Conservation (phyloP, 495 filamentous ascomycete species). For the Barbatosphaeria neglecta region DNA sequence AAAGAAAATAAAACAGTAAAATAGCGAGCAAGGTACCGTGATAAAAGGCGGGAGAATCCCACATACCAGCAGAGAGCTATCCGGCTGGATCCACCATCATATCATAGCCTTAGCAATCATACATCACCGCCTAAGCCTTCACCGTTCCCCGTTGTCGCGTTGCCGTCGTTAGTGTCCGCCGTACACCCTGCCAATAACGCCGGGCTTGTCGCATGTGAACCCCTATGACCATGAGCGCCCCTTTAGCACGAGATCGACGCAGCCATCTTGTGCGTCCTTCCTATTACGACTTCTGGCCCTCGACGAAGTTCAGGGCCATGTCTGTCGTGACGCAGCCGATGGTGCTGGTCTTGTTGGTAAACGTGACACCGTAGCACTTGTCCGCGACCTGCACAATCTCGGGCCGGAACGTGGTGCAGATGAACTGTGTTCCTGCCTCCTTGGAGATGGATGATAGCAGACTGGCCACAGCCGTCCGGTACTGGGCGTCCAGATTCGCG, state of each 20-base stretch:
- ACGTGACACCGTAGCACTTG: constrained; percentile 94
- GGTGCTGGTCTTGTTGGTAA: constrained; percentile 82
- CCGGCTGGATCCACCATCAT: too few species aligned
- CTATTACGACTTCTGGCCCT: constrained; percentile 42
- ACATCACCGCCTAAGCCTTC: too few species aligned
- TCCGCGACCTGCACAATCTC: constrained; percentile 93
- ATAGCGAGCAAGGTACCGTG: too few species aligned
- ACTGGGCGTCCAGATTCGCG: constrained; percentile 95
- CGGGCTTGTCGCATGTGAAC: too few species aligned
- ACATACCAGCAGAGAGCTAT: too few species aligned
- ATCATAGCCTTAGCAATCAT: too few species aligned
- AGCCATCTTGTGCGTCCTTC: not conserved
- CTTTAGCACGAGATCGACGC: not conserved
- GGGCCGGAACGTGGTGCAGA: constrained; percentile 90
- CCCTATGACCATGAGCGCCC: too few species aligned
- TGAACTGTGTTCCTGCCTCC: constrained; percentile 54
- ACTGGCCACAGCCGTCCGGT: constrained; percentile 83
- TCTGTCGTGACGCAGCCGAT: constrained; percentile 82
- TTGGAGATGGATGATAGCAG: constrained; percentile 70
- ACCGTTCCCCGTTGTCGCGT: too few species aligned
- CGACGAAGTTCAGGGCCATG: constrained; percentile 86
- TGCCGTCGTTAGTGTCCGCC: too few species aligned
- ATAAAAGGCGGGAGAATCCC: too few species aligned
- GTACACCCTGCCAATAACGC: too few species aligned
- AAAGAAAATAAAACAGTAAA: too few species aligned